Evolutionary conservation across 2,329 filamentous ascomycete species (phyloP).

Genomic region (Colletotrichum sp.): DNA sequence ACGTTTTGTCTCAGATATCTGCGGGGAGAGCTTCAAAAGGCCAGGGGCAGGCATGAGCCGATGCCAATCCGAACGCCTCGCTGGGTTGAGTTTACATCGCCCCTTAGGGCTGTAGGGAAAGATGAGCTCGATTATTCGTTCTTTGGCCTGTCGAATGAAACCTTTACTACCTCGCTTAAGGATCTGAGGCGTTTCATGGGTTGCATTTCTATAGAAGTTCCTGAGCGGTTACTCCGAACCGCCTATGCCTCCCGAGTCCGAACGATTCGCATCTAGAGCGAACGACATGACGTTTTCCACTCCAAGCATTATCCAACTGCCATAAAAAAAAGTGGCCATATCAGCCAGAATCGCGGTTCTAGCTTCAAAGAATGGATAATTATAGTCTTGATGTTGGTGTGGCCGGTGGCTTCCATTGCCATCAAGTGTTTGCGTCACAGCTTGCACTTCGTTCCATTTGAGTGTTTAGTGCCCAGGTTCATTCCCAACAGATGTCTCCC

Average conservation of each 20-base stretch:
- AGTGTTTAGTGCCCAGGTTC: not conserved
- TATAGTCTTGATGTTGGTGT: not conserved
- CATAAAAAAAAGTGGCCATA: fast-evolving
- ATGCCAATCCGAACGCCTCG: not conserved
- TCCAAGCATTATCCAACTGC: not conserved
- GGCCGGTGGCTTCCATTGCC: not conserved
- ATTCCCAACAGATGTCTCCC: not conserved
- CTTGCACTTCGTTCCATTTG: not conserved
- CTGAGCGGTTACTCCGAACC: not conserved
- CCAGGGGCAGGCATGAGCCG: not conserved
- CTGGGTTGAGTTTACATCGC: not conserved
- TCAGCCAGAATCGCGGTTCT: not conserved
- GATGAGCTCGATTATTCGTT: not conserved
- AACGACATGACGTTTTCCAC: not conserved
- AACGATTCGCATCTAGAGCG: not conserved
- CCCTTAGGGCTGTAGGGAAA: not conserved
- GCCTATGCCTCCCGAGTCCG: not conserved
- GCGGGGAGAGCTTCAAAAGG: not conserved
- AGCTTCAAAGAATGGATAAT: not conserved
- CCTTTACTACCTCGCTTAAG: not conserved
- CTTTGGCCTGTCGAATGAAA: not conserved
- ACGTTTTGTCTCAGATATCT: not conserved
- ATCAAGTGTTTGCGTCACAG: not conserved
- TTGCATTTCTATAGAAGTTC: not conserved
- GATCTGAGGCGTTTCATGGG: not conserved